Conservation (phyloP, 805 yeast genomes). For the Ogataea ramenticola region DNA sequence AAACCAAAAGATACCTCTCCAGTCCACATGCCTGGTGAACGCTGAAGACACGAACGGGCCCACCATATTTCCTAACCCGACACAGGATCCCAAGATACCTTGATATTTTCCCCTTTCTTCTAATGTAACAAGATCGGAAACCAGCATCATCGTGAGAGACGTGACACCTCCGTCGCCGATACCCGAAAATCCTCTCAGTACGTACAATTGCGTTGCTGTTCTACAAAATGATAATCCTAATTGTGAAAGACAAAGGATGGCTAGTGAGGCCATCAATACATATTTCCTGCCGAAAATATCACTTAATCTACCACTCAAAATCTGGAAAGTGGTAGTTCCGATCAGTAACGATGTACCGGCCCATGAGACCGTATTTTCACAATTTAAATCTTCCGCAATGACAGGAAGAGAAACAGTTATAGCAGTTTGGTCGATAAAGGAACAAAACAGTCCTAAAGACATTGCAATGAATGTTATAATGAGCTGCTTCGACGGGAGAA, state of each 20-base stretch:
- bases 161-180: constrained; percentile 49
- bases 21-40: constrained; percentile 31
- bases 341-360: constrained; percentile 48
- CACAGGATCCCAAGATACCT: constrained; percentile 44
- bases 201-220: constrained; percentile 39
- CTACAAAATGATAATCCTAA: constrained; percentile 46
- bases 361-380: constrained; percentile 43
- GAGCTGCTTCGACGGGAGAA: constrained; percentile 31
- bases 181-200: constrained; percentile 50
- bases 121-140: constrained; percentile 47
- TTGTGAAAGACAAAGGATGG: constrained; percentile 35
- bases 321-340: constrained; percentile 45
- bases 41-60: constrained; percentile 55
- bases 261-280: constrained; percentile 32
- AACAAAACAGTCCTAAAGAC: constrained; percentile 31
- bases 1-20: constrained; percentile 50
- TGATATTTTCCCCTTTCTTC: constrained; percentile 50
- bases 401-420: constrained; percentile 40
- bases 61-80: constrained; percentile 44
- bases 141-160: constrained; percentile 43
- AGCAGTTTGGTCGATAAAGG: constrained; percentile 44
- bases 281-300: constrained; percentile 49
- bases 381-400: constrained; percentile 38
- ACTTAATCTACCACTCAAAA: constrained; percentile 44
- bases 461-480: constrained; percentile 30